Conservation (phyloP, 2,329 filamentous ascomycete species). For the Phaeophleospora eucalypticola region DNA sequence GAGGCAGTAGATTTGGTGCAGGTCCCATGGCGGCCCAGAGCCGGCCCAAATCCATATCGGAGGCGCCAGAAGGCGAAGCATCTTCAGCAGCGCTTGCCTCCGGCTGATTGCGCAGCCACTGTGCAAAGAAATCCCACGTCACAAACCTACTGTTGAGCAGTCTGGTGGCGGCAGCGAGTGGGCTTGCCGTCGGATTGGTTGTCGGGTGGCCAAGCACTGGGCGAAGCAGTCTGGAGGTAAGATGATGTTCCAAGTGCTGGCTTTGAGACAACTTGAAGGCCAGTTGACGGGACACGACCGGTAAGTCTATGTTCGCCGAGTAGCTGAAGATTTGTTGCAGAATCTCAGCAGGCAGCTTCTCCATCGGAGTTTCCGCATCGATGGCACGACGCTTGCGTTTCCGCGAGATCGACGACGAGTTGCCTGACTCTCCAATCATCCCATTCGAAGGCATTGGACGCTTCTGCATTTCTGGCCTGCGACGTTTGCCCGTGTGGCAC, state of each 20-base stretch:
- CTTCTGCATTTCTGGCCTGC: conserved; percentile 17
- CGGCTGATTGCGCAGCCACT: conserved; percentile 19
- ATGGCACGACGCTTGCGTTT: conserved; percentile 14
- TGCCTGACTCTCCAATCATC: no score
- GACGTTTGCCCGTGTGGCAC: conserved; percentile 24
- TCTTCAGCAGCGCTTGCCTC: background rate
- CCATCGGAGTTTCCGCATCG: conserved; percentile 24
- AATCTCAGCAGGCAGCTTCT: conserved; percentile 34
- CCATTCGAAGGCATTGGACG: no score
- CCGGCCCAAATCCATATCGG: background rate
- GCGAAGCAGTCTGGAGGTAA: conserved; percentile 24
- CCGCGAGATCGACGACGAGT: conserved; percentile 7
- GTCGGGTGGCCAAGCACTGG: conserved; percentile 15
- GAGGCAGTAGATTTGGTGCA: conserved; percentile 19
- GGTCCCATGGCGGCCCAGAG: conserved; percentile 21
- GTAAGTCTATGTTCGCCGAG: conserved; percentile 30
- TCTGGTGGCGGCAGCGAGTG: conserved; percentile 22
- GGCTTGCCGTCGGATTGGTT: conserved; percentile 4
- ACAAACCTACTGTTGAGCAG: conserved; percentile 33
- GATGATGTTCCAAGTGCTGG: conserved; percentile 25
- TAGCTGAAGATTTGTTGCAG: conserved; percentile 33
- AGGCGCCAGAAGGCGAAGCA: background rate
- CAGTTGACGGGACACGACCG: conserved; percentile 28
- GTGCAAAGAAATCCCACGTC: conserved; percentile 31
- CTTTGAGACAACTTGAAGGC: conserved; percentile 29